Conservation (phyloP, 1,284 basidiomycete species). For the Cutaneotrichosporon cutaneum region DNA sequence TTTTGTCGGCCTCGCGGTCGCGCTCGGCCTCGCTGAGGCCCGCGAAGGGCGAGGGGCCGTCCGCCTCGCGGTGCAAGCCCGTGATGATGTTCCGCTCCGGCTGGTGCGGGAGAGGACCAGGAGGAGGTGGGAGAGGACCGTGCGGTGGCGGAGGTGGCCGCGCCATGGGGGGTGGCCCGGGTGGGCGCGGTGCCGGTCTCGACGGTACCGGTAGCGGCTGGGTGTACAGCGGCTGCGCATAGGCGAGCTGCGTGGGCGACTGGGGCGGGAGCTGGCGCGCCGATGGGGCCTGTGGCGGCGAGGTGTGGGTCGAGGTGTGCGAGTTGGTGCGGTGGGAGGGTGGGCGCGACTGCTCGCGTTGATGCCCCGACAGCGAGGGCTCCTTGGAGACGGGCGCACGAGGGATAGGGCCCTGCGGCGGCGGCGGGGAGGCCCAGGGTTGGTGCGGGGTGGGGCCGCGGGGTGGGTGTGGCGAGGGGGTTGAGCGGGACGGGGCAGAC, state of each 20-base stretch:
- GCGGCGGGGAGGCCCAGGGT: not conserved
- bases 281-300: not conserved
- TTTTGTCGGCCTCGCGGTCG: slow-evolving; percentile 80
- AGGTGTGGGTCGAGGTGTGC: not conserved
- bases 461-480: not conserved
- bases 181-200: not conserved
- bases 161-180: not conserved
- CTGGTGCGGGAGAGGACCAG: slow-evolving; percentile 5
- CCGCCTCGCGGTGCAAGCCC: slow-evolving; percentile 57
- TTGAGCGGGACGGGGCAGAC: not conserved
- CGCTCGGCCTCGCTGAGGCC: slow-evolving; percentile 91
- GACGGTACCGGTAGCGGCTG: not conserved
- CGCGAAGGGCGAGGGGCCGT: slow-evolving; percentile 37
- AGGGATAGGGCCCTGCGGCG: not conserved
- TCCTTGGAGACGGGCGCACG: not conserved
- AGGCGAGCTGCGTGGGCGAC: not conserved
- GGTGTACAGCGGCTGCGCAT: not conserved
- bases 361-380: not conserved
- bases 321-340: not conserved
- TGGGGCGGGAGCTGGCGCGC: not conserved
- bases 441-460: not conserved
- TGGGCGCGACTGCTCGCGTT: not conserved
- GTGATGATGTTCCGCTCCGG: slow-evolving; percentile 76
- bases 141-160: not conserved
- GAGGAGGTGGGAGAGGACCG: not conserved